Evolutionary conservation across 2,329 filamentous ascomycete species (phyloP).

Genomic region (Colletotrichum tropicale): DNA sequence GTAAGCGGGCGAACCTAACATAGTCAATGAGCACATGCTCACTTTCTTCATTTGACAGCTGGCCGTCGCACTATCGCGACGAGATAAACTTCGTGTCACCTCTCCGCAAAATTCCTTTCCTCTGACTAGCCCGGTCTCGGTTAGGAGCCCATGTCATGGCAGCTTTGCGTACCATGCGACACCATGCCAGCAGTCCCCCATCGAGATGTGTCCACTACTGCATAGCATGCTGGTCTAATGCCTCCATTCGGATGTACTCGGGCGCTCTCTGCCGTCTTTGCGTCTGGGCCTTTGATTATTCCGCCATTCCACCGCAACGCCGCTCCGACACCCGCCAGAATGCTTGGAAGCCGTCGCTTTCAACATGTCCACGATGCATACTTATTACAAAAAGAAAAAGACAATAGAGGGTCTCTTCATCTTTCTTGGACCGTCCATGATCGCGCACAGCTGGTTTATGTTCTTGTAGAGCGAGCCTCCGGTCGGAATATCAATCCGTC

Average conservation of each 20-base stretch:
- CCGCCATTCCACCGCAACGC: background rate
- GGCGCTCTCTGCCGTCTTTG: background rate
- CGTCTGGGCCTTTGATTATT: background rate
- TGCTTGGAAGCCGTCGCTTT: background rate
- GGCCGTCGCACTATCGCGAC: background rate
- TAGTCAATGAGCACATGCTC: conserved; percentile 8
- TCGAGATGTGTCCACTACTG: background rate
- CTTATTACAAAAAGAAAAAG: background rate
- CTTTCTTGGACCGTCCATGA: background rate
- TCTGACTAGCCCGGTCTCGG: background rate
- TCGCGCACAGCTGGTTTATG: background rate
- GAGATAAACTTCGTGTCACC: conserved; percentile 4
- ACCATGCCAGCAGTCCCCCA: background rate
- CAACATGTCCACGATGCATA: background rate
- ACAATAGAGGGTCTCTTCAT: background rate
- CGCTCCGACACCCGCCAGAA: background rate
- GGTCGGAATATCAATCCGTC: background rate
- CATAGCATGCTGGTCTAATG: background rate
- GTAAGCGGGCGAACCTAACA: conserved; percentile 16
- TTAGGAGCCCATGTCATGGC: background rate
- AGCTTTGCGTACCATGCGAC: background rate
- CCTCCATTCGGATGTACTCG: background rate
- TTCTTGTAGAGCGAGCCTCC: background rate
- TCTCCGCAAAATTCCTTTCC: background rate
- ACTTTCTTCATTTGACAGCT: conserved; percentile 10